These are phyloP conservation scores for Auxenochlorella protothecoides DNA, from an alignment of 139 green algal species.

Conservation along the genomic window DNA sequence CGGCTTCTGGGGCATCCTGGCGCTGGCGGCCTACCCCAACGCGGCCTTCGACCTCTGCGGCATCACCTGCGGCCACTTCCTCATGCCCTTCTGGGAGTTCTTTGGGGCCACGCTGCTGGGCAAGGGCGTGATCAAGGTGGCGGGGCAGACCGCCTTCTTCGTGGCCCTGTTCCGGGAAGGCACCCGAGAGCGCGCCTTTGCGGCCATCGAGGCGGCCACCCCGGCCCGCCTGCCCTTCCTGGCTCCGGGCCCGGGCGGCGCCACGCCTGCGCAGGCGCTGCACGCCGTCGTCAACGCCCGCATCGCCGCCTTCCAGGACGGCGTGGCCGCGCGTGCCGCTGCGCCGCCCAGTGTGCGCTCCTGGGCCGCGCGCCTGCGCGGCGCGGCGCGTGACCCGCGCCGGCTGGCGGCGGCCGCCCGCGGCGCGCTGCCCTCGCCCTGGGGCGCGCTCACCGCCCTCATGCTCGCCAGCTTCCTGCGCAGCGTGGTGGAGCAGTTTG, in stretches of 20 bases:
- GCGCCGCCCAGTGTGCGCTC: constrained; percentile 10
- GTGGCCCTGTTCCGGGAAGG: constrained; percentile 57
- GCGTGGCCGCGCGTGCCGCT: constrained; percentile 29
- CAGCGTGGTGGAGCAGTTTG: constrained; percentile 52
- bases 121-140: constrained; percentile 76
- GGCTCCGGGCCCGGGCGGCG: no score
- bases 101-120: constrained; percentile 74
- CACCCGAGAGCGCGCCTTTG: constrained; percentile 44
- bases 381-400: not conserved
- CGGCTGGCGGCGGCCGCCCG: constrained; percentile 5
- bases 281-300: constrained; percentile 40
- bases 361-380: constrained; percentile 2
- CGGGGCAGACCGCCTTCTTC: constrained; percentile 33
- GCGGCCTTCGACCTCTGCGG: constrained; percentile 87
- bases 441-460: constrained; percentile 26
- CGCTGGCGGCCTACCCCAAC: constrained; percentile 83
- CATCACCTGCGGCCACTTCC: constrained; percentile 81
- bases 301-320: constrained; percentile 59
- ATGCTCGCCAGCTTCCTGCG: constrained; percentile 43
- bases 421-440: constrained; percentile 6
- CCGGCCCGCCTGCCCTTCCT: constrained; percentile 12
- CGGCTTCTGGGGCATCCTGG: constrained; percentile 78
- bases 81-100: constrained; percentile 88
- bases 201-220: not conserved
- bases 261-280: constrained; percentile 24